phyloP scores from a whole-genome alignment of 2,329 filamentous ascomycete genomes.

The Fonsecaea multimorphosa region DNA sequence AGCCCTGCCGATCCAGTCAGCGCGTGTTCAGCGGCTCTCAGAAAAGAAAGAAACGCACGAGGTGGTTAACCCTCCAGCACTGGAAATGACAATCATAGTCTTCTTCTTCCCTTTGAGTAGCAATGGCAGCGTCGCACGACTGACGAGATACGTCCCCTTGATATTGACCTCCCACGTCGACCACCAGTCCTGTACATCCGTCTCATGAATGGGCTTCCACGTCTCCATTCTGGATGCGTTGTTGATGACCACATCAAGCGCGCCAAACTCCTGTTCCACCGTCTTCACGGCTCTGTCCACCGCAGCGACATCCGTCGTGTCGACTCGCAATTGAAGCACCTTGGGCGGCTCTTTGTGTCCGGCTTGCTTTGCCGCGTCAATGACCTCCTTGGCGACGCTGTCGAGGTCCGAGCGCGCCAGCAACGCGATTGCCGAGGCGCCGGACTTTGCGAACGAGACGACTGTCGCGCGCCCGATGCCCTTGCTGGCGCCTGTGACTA shows the following conservation, averaged over 20 bases:
- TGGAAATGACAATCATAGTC: conserved; percentile 48
- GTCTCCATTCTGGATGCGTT: conserved; percentile 36
- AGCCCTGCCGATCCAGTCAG: conserved; percentile 30
- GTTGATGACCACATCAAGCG: conserved; percentile 40
- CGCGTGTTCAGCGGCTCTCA: too few relatives aligned
- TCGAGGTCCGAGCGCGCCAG: conserved; percentile 59
- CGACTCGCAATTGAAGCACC: conserved; percentile 53
- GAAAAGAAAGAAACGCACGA: conserved; percentile 36
- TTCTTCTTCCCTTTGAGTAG: conserved; percentile 41
- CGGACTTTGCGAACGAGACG: conserved; percentile 43
- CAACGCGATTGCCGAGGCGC: conserved; percentile 57
- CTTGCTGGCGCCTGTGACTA: conserved; percentile 47
- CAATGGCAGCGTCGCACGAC: conserved; percentile 42
- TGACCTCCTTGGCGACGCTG: conserved; percentile 46
- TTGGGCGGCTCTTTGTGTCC: conserved; percentile 45
- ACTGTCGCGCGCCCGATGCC: conserved; percentile 47
- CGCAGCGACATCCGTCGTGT: conserved; percentile 49
- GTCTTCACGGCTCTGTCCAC: conserved; percentile 46
- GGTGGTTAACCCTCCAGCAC: conserved; percentile 46
- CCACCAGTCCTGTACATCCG: conserved; percentile 53
- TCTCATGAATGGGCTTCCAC: conserved; percentile 40
- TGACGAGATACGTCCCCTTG: conserved; percentile 47
- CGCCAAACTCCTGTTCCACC: conserved; percentile 43
- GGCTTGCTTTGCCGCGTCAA: conserved; percentile 46
- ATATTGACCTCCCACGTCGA: conserved; percentile 59